phyloP scores from a whole-genome alignment of 116 monocot genomes.

The Zostera marina region DNA sequence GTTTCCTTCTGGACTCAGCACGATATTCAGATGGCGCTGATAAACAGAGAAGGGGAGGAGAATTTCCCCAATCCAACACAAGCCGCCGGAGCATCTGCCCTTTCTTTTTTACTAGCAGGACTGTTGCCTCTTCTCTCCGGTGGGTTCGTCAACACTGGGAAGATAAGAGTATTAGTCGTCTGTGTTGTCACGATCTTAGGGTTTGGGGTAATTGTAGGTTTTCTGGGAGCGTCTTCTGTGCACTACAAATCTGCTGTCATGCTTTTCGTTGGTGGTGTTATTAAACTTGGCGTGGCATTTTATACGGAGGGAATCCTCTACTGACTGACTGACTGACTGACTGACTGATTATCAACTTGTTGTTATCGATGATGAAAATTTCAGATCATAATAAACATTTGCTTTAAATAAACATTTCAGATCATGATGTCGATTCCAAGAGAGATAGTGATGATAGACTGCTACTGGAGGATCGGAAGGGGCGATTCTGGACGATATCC shows the following conservation, averaged over 20 bases:
- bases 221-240: conserved; percentile 20
- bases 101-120: conserved; percentile 17
- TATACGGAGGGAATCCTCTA: too few relatives aligned
- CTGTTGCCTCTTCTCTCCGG: conserved; percentile 26
- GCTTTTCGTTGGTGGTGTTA: conserved; percentile 26
- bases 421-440: too few relatives aligned
- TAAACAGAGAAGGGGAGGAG: background rate
- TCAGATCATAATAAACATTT: too few relatives aligned
- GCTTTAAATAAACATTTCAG: too few relatives aligned
- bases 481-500: too few relatives aligned
- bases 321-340: too few relatives aligned
- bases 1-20: conserved; percentile 9
- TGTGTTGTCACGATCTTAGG: conserved; percentile 21
- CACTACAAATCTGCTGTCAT: conserved; percentile 10
- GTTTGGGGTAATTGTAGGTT: conserved; percentile 23
- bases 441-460: too few relatives aligned
- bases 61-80: conserved; percentile 8
- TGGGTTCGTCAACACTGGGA: conserved; percentile 26
- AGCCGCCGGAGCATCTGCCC: conserved; percentile 21
- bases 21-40: conserved; percentile 12
- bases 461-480: too few relatives aligned
- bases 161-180: conserved; percentile 19
- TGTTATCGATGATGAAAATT: too few relatives aligned
- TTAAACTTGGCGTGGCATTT: conserved; percentile 4
- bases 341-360: too few relatives aligned